A percentile compares a stretch with the other conserved stretches of the same genome.
phyloP scores from a whole-genome alignment of 345 rosid species.

The Melaleuca quinquenervia region DNA sequence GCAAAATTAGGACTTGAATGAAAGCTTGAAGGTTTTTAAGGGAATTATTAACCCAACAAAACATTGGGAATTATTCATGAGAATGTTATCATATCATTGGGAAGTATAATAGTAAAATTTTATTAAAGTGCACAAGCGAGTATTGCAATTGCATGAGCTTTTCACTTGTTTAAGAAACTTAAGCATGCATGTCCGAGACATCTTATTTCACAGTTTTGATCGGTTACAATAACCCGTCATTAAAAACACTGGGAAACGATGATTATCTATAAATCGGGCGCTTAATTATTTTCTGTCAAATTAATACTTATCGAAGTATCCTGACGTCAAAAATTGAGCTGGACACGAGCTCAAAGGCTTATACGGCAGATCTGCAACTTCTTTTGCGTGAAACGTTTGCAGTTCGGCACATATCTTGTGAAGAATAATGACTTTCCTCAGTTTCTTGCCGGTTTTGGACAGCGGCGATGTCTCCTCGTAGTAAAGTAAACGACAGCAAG shows the following conservation, averaged over 20 bases:
- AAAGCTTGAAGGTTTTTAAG: no score
- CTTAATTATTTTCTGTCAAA: not conserved
- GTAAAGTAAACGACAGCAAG: not conserved
- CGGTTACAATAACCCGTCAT: not conserved
- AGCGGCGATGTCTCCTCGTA: not conserved
- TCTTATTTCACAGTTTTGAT: not conserved
- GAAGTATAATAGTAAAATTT: not conserved
- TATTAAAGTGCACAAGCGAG: not conserved
- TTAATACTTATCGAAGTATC: not conserved
- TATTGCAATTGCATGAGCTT: not conserved
- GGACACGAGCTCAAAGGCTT: not conserved
- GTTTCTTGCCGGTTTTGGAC: not conserved
- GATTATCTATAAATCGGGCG: not conserved
- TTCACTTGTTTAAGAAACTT: not conserved
- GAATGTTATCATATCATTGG: not conserved
- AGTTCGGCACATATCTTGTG: not conserved
- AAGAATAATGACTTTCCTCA: not conserved
- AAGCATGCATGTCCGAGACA: not conserved
- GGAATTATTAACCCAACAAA: not conserved
- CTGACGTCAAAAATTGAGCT: not conserved
- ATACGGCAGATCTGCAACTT: not conserved
- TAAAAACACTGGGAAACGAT: rapidly evolving
- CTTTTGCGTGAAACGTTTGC: not conserved
- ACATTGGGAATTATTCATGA: not conserved
- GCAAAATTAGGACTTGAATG: rapidly evolving